Percentiles rank a stretch among this genome's conserved stretches.
Conservation (phyloP, 441 rosid species). For the Syzygium malaccense region DNA sequence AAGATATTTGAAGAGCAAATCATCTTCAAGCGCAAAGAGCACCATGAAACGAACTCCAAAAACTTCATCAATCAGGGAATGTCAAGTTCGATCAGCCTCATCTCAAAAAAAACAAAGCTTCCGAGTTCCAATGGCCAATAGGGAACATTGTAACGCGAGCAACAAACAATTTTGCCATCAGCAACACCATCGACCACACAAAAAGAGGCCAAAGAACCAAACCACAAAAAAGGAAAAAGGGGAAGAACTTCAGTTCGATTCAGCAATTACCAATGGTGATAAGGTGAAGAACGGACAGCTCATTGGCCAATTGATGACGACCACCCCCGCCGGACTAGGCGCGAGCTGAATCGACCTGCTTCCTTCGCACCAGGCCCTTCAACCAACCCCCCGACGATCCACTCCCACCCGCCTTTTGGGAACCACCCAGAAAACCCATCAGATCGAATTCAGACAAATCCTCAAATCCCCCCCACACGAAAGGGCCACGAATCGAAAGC, state of each 20-base stretch:
- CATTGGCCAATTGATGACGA: conserved; percentile 64
- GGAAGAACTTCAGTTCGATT: not conserved
- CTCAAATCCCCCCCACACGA: not conserved
- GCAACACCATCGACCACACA: not conserved
- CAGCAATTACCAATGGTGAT: conserved; percentile 64
- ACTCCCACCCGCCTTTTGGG: no score
- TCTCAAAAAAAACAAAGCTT: not conserved
- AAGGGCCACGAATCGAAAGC: not conserved
- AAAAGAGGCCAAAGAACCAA: not conserved
- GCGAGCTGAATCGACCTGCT: no score
- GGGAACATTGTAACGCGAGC: not conserved
- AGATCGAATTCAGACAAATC: conserved; percentile 72
- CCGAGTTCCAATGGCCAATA: not conserved
- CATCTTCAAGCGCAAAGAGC: not conserved
- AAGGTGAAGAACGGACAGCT: conserved; percentile 67
- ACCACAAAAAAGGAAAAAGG: not conserved
- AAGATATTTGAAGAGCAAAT: not conserved
- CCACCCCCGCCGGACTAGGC: conserved; percentile 12
- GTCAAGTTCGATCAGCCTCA: not conserved
- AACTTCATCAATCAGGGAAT: not conserved
- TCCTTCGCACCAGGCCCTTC: no score
- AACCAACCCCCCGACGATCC: no score
- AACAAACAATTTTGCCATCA: not conserved
- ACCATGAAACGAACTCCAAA: not conserved
- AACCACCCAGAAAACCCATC: no score